Conservation (phyloP, 2,329 filamentous ascomycete genomes). For the Basipetospora sp. region DNA sequence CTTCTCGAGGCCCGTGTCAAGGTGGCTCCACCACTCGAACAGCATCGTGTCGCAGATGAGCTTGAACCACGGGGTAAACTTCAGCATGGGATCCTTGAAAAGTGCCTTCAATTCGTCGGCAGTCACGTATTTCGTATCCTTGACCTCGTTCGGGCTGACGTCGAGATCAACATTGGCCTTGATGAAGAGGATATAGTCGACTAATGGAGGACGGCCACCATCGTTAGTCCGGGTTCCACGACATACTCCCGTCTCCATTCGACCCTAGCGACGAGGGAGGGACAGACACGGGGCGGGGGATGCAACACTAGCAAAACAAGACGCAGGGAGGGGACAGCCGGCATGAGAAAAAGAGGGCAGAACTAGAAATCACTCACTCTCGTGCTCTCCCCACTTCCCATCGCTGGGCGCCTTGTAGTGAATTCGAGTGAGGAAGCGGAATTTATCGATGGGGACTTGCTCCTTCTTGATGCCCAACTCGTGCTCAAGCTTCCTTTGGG, state of each 20-base stretch:
- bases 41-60: constrained; percentile 96
- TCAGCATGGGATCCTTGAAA: constrained; percentile 66
- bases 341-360: neutral
- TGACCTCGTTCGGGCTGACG: constrained; percentile 76
- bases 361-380: constrained; percentile 50
- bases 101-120: constrained; percentile 68
- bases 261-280: too few species aligned
- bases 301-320: too few species aligned
- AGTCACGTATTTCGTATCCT: constrained; percentile 70
- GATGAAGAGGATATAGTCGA: constrained; percentile 98
- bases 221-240: constrained; percentile 12
- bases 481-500: constrained; percentile 83
- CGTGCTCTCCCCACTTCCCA: constrained; percentile 97
- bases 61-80: constrained; percentile 98
- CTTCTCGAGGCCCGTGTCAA: constrained; percentile 67
- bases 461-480: constrained; percentile 81
- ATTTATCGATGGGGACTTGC: constrained; percentile 82
- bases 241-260: too few species aligned
- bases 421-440: constrained; percentile 88
- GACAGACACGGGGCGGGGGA: too few species aligned
- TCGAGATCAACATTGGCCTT: constrained; percentile 77
- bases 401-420: constrained; percentile 96
- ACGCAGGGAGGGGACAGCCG: neutral
- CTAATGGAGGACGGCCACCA: constrained; percentile 27
- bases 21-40: constrained; percentile 89